phyloP scores from a whole-genome alignment of 1,284 basidiomycete genomes.

The Phenoliferia sp. region DNA sequence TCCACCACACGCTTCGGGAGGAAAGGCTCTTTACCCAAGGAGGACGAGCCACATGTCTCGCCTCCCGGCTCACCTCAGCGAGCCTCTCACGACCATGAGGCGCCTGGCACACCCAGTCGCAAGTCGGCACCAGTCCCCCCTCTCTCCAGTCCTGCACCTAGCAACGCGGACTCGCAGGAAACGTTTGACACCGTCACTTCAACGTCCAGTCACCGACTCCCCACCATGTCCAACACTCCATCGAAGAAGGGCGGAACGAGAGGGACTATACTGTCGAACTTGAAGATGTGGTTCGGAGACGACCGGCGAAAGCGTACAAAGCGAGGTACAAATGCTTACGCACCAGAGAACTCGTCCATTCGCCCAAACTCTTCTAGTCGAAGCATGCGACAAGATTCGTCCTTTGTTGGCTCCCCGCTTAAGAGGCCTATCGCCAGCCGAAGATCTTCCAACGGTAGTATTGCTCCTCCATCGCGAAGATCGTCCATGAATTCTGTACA shows the following conservation, averaged over 20 bases:
- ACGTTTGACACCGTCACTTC: constrained; percentile 12
- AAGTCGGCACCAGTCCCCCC: background rate
- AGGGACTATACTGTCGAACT: constrained; percentile 45
- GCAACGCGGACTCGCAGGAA: constrained; percentile 5
- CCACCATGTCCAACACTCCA: constrained; percentile 20
- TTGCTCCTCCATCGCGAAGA: constrained; percentile 42
- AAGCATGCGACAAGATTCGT: constrained; percentile 7
- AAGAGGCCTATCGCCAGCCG: constrained; percentile 27
- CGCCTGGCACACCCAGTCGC: background rate
- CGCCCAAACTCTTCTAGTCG: no score
- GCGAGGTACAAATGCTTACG: background rate
- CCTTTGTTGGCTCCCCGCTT: constrained; percentile 22
- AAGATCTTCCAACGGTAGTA: constrained; percentile 43
- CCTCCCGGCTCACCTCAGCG: background rate
- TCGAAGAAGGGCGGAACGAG: constrained; percentile 37
- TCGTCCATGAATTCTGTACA: constrained; percentile 37
- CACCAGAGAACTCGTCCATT: background rate
- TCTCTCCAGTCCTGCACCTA: background rate
- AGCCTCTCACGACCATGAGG: background rate
- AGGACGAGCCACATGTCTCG: background rate
- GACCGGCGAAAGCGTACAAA: constrained; percentile 43
- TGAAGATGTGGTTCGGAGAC: constrained; percentile 49
- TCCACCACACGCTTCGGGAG: background rate
- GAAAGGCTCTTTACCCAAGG: constrained; percentile 7
- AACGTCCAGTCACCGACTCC: background rate